Base-by-base conservation (phyloP, 768 basidiomycete species). In the Tylopilus plumbeoviolaceoides region DNA sequence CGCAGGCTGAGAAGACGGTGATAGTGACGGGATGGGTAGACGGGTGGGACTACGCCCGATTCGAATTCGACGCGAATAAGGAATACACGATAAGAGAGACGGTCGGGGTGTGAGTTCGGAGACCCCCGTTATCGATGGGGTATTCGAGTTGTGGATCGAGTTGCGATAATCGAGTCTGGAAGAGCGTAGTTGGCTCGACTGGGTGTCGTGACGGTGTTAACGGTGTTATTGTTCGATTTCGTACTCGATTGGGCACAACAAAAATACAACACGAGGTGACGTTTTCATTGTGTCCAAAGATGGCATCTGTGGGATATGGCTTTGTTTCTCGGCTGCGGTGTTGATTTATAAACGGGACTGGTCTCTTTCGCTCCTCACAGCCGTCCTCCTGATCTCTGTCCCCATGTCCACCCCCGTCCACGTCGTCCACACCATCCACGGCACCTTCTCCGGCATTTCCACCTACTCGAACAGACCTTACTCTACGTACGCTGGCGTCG, bases 341-440 rank as follows among this genome's bases (percentile, higher is more conserved):
- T 23, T 17, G 56, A 52, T 53, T 62, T 63, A 65, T 63, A 63
- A 65, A 53, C 35, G 1, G 21, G 38, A 25, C 8, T n/a, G n/a
- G 30, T 28, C 30, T 3, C 11, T 20, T 2, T 28, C 7, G n/a
- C 15, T 28, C 50, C 47, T n/a, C 55, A 5, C 12, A 57, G 48
- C 45, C 23, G 40, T 59, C 51, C 40, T 56, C 38, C 40, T 44
- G 52, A 44, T 57, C 46, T 56, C 63, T 50, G 54, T 59, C 36
- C 40, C 35, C 52, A 69, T 69, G 67, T 64, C 69, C 43, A 9
- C 57, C 15, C 56, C 69, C 36, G 10, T 63, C 36, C 67, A 63
- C 55, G 56, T 59, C 28, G 60, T 69, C 35, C 69, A 70, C 41
- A 64, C 67, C 51, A 68, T 68, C 46, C 67, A 68, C 35, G 66